Evolutionary conservation across 768 basidiomycete species (phyloP).

Genomic region (Daedaleopsis sinensis): DNA sequence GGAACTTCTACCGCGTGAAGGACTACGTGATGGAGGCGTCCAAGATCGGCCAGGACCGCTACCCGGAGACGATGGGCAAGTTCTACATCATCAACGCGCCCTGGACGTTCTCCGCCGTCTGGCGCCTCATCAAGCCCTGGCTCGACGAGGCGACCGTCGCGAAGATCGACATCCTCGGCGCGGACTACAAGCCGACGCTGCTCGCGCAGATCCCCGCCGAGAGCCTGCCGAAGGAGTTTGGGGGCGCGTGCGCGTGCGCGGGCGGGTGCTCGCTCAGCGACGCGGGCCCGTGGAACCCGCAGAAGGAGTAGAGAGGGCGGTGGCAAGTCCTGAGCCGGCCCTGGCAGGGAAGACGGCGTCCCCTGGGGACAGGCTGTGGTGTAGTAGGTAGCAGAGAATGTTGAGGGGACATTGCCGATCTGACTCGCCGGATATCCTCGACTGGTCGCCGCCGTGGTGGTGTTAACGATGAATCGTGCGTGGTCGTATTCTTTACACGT

Average conservation of each 20-base stretch:
- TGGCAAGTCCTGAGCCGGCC: no score
- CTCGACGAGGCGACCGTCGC: constrained; percentile 92
- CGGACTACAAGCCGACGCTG: constrained; percentile 72
- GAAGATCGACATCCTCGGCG: constrained; percentile 92
- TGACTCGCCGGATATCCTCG: no score
- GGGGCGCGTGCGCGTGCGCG: constrained; percentile 76
- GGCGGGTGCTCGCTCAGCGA: constrained; percentile 89
- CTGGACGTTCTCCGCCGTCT: constrained; percentile 88
- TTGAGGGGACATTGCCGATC: no score
- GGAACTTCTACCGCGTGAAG: constrained; percentile 89
- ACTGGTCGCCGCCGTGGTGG: no score
- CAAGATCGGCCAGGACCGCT: constrained; percentile 85
- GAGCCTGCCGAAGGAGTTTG: constrained; percentile 85
- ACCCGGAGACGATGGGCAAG: constrained; percentile 95
- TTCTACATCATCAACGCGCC: constrained; percentile 99
- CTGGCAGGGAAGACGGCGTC: not conserved
- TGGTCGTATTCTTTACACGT: no score
- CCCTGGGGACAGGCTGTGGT: not conserved
- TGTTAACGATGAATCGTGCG: no score
- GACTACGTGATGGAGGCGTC: constrained; percentile 83
- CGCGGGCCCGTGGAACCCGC: constrained; percentile 85
- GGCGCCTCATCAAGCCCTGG: constrained; percentile 90
- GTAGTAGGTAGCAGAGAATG: not conserved
- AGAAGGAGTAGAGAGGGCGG: not conserved
- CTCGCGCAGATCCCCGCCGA: constrained; percentile 81